Evolutionary conservation across 164 flowering plant species (phyloP), one percentile per base, ranked within the genome.

Genomic region (Magnolia kwangsiensis): DNA sequence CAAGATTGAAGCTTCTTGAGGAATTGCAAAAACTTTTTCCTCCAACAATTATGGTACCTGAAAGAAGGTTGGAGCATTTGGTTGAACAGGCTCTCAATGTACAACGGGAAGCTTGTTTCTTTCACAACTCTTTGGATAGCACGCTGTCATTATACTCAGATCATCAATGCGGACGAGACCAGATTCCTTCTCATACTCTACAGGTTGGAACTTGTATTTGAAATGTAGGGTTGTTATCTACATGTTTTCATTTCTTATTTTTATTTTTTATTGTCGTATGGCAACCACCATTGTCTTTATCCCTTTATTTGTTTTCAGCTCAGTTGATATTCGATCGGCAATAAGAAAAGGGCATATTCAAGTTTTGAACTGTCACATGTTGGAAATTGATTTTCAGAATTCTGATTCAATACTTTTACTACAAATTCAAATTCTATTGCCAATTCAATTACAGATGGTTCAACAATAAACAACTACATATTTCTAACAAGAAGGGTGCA

Each of bases 161-260:
- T 83, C 97, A 94, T 83, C 91, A 85, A 55, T 94, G 98, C 83
- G 97, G 96, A 66, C 89, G 80, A 83, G 86, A 86, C 58, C 89
- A 84, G 75, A 87, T 94, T 80, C 98, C 98, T 78, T 90, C 91
- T 73, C 87, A 72, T 76, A 92, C 95, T 61, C 75, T 84, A 73
- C 96, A 92, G 96, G 98, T 93, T 70, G 76, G 77, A 67, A 65
- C 8, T 37, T 8, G 16, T 24, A 29, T 68, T 29, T 68, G 21
- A 68, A 8, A 68, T 68, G 20, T 68, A 7, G 31, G 11, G 37
- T 20, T 65, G 68, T 29, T 65, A n/a, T 23, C 68, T 65, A 37
- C n/a, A 29, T 68, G 19, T 31, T 37, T 68, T 29, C 29, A 14
- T 37, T 18, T 29, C 11, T 29, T 31, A 18, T 29, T 6, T 68